phyloP scores from a whole-genome alignment of 768 basidiomycete genomes.

The Trametes punicea region DNA sequence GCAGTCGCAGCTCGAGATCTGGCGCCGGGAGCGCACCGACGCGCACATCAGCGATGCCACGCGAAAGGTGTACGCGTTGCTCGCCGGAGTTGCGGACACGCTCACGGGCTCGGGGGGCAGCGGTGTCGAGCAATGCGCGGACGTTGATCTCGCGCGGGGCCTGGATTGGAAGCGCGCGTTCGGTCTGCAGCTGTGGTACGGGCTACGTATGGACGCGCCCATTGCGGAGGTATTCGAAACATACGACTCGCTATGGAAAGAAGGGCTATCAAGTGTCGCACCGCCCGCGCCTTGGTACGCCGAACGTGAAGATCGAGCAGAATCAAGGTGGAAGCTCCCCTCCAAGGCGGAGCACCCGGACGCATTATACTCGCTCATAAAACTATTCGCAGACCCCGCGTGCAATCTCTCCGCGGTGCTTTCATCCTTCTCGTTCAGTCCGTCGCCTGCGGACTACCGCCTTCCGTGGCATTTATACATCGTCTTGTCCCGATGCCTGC shows the following conservation, averaged over 20 bases:
- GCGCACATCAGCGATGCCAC: conserved; percentile 62
- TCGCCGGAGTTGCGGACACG: conserved; percentile 71
- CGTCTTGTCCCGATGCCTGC: conserved; percentile 78
- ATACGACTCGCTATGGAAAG: conserved; percentile 47
- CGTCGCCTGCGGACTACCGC: conserved; percentile 76
- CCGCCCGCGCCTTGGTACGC: conserved; percentile 59
- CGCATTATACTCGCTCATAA: conserved; percentile 78
- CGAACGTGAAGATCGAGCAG: conserved; percentile 29
- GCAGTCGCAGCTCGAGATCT: conserved; percentile 70
- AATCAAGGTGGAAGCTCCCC: conserved; percentile 41
- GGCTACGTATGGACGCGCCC: conserved; percentile 63
- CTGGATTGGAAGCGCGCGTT: conserved; percentile 95
- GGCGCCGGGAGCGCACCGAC: conserved; percentile 77
- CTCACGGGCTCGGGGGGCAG: conserved; percentile 52
- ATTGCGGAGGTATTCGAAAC: conserved; percentile 64
- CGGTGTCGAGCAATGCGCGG: conserved; percentile 49
- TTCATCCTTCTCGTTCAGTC: conserved; percentile 67
- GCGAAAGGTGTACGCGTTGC: conserved; percentile 77
- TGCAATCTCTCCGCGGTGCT: conserved; percentile 68
- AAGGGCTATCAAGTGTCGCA: conserved; percentile 41
- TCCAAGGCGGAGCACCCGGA: conserved; percentile 52
- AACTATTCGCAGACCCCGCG: conserved; percentile 69
- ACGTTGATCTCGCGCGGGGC: conserved; percentile 62
- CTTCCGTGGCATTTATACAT: conserved; percentile 93
- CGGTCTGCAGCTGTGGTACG: conserved; percentile 89